Conservation (phyloP, 1,284 basidiomycete genomes). For the Ceratobasidium sp. region DNA sequence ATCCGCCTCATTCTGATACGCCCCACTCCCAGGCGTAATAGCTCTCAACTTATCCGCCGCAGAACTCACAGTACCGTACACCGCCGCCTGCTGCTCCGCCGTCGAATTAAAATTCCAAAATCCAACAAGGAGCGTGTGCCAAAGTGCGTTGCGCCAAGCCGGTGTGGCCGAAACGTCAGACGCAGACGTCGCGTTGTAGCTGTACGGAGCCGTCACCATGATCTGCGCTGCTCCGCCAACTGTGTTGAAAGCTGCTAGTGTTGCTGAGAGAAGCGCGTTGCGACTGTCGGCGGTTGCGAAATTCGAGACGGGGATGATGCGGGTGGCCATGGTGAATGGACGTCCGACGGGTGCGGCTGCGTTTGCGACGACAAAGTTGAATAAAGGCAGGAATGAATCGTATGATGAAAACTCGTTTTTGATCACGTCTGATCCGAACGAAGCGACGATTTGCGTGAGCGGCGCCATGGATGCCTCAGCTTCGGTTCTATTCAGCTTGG, state of each 20-base stretch:
- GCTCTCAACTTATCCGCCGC: slow-evolving; percentile 45
- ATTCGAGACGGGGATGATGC: slow-evolving; percentile 41
- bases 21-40: slow-evolving; percentile 14
- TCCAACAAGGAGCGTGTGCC: slow-evolving; percentile 40
- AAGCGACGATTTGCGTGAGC: slow-evolving; percentile 32
- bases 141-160: slow-evolving; percentile 34
- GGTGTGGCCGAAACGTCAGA: slow-evolving; percentile 40
- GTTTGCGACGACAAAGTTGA: slow-evolving; percentile 42
- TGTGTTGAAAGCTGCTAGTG: slow-evolving; percentile 16
- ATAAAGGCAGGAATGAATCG: slow-evolving; percentile 37
- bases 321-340: slow-evolving; percentile 36
- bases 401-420: slow-evolving; percentile 42
- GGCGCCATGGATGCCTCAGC: slow-evolving; percentile 23
- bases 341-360: slow-evolving; percentile 39
- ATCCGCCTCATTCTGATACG: slow-evolving; percentile 68
- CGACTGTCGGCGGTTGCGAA: slow-evolving; percentile 36
- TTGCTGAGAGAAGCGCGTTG: slow-evolving; percentile 25
- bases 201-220: slow-evolving; percentile 43
- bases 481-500: background rate
- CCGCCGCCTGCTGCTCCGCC: slow-evolving; percentile 31
- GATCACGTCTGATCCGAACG: slow-evolving; percentile 41
- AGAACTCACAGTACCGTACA: slow-evolving; percentile 45
- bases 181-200: slow-evolving; percentile 25
- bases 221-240: slow-evolving; percentile 40
- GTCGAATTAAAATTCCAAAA: slow-evolving; percentile 43